phyloP scores from a whole-genome alignment of 345 rosid species.

The Ceriops zippeliana region DNA sequence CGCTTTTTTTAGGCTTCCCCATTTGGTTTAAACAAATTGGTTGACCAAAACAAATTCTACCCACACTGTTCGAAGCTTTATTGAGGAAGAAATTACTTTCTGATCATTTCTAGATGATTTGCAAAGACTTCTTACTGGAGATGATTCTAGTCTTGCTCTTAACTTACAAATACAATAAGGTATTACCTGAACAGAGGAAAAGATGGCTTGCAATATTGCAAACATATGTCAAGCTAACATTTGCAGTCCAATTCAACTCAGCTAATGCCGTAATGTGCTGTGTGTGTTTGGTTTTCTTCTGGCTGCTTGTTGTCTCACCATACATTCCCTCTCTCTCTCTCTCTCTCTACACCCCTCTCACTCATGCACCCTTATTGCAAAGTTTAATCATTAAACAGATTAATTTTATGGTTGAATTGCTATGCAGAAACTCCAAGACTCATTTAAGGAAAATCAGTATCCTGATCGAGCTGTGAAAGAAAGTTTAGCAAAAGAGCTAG shows the following conservation, averaged over 20 bases:
- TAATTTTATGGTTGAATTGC: slow-evolving; percentile 12
- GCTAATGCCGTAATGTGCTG: not conserved
- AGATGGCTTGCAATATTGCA: too few species aligned
- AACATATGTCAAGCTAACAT: too few species aligned
- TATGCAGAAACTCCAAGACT: slow-evolving; percentile 51
- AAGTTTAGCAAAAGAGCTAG: slow-evolving; percentile 59
- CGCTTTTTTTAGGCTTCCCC: too few species aligned
- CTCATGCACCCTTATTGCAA: not conserved
- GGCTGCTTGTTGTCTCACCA: not conserved
- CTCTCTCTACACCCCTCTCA: not conserved
- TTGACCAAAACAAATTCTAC: too few species aligned
- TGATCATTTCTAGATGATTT: too few species aligned
- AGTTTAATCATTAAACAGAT: not conserved
- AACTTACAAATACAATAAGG: too few species aligned
- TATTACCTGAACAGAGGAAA: too few species aligned
- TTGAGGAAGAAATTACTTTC: not conserved
- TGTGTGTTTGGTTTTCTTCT: not conserved
- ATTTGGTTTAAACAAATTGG: too few species aligned
- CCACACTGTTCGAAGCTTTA: not conserved
- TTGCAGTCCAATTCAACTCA: too few species aligned
- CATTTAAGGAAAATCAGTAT: slow-evolving; percentile 62
- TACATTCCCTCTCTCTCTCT: too few species aligned
- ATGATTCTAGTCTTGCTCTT: too few species aligned
- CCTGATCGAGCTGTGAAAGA: slow-evolving; percentile 63
- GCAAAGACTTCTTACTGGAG: too few species aligned